Evolutionary conservation across 139 green algal genomes (phyloP).

Genomic region (Coccomyxa sp.): DNA sequence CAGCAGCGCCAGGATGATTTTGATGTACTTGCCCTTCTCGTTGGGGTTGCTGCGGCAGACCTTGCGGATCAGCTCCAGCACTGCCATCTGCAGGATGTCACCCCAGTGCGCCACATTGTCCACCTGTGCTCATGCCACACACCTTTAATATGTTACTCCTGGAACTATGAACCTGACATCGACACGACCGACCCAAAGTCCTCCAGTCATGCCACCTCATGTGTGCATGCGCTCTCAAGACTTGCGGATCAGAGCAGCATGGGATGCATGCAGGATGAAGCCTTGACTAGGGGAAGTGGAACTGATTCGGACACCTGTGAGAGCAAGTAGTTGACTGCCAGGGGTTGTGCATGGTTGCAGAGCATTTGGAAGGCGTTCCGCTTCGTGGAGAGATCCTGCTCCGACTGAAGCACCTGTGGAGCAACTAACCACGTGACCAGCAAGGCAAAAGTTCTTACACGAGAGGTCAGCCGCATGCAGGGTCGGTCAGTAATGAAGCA

Average conservation of each 20-base stretch:
- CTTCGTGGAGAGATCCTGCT: constrained; percentile 87
- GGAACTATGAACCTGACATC: no score
- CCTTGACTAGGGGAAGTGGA: no score
- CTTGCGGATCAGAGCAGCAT: no score
- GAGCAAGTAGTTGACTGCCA: constrained; percentile 87
- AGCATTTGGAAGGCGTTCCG: constrained; percentile 96
- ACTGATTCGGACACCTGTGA: constrained; percentile 42
- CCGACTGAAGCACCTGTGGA: constrained; percentile 29
- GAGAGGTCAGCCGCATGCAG: no score
- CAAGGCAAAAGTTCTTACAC: no score
- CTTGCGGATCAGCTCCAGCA: constrained; percentile 95
- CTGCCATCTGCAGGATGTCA: constrained; percentile 94
- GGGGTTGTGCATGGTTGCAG: constrained; percentile 65
- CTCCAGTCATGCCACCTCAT: no score
- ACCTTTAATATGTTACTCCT: neutral
- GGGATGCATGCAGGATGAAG: no score
- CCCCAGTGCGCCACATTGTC: constrained; percentile 87
- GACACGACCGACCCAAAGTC: no score
- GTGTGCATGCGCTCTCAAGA: no score
- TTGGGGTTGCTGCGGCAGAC: constrained; percentile 78
- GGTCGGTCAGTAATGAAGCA: neutral
- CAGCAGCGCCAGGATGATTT: constrained; percentile 96
- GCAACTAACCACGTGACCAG: neutral
- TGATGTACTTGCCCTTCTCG: constrained; percentile 97
- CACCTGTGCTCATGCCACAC: constrained; percentile 27